phyloP scores from a whole-genome alignment of 192 early-diverging fungal genomes.

The Podila horticola region DNA sequence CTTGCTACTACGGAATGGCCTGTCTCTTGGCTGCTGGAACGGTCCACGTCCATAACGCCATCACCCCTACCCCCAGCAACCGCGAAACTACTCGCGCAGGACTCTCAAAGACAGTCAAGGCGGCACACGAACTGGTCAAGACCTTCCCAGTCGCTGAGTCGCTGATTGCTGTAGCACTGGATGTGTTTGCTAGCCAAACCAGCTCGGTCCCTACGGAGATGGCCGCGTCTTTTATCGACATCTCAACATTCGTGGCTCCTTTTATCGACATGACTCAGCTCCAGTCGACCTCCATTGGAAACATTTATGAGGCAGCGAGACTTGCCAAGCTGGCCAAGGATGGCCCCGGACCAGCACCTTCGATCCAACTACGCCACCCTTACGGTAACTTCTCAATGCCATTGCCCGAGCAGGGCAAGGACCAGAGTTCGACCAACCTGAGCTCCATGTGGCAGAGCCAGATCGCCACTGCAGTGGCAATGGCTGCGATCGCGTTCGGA shows the following conservation, averaged over 20 bases:
- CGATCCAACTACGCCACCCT: constrained; percentile 47
- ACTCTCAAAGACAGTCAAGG: constrained; percentile 51
- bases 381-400: constrained; percentile 54
- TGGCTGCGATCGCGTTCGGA: constrained; percentile 50
- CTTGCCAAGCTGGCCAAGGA: constrained; percentile 49
- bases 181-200: constrained; percentile 49
- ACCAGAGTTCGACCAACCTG: constrained; percentile 38
- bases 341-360: constrained; percentile 48
- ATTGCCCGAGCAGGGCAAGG: constrained; percentile 33
- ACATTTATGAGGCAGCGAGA: constrained; percentile 48
- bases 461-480: constrained; percentile 48
- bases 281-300: constrained; percentile 40
- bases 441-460: constrained; percentile 49
- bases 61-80: constrained; percentile 45
- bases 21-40: constrained; percentile 53
- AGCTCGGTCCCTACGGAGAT: constrained; percentile 48
- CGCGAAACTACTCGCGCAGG: constrained; percentile 48
- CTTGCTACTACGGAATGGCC: constrained; percentile 48
- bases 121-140: constrained; percentile 50
- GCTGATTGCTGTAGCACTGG: constrained; percentile 42
- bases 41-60: constrained; percentile 56
- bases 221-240: constrained; percentile 50
- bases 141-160: constrained; percentile 52
- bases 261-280: constrained; percentile 48
- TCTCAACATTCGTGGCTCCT: constrained; percentile 49